A percentile compares a stretch with the other conserved stretches of the same genome.
Conservation (phyloP, 495 filamentous ascomycete species). For the Staphylotrichum tortipilum region DNA sequence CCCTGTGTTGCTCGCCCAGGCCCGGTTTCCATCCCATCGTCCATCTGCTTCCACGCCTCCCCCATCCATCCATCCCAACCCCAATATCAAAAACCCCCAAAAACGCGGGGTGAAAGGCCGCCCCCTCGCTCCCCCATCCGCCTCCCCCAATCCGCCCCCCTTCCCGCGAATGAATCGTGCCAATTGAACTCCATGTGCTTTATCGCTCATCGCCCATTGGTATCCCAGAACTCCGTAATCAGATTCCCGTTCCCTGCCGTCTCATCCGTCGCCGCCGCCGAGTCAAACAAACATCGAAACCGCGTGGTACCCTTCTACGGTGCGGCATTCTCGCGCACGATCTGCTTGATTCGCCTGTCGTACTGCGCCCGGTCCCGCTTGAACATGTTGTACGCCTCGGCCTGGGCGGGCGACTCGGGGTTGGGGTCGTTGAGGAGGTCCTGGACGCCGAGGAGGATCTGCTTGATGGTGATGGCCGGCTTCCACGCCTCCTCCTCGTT, state of each 20-base stretch:
- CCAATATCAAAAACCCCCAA: slow-evolving; percentile 3
- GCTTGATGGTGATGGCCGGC: slow-evolving; percentile 95
- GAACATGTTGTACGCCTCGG: slow-evolving; percentile 94
- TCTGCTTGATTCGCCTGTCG: slow-evolving; percentile 73
- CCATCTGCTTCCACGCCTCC: no score
- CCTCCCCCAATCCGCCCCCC: no score
- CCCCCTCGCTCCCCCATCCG: no score
- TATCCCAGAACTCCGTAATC: slow-evolving; percentile 18
- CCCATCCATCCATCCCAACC: not conserved
- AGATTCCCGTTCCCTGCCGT: not conserved
- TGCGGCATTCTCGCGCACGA: slow-evolving; percentile 80
- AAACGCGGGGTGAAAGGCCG: not conserved
- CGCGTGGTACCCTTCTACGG: slow-evolving; percentile 12
- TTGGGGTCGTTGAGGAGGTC: slow-evolving; percentile 94
- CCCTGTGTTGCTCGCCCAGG: not conserved
- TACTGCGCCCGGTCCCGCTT: slow-evolving; percentile 85
- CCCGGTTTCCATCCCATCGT: not conserved
- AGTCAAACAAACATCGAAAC: not conserved
- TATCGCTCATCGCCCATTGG: slow-evolving; percentile 9
- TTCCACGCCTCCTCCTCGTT: slow-evolving; percentile 99
- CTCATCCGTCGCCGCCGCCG: not conserved
- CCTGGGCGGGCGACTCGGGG: slow-evolving; percentile 92
- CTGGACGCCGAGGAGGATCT: slow-evolving; percentile 92
- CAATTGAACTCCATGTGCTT: slow-evolving; percentile 14
- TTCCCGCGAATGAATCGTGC: not conserved